Base-by-base conservation (phyloP, 768 basidiomycete species). In the Crassisporium funariophilum region DNA sequence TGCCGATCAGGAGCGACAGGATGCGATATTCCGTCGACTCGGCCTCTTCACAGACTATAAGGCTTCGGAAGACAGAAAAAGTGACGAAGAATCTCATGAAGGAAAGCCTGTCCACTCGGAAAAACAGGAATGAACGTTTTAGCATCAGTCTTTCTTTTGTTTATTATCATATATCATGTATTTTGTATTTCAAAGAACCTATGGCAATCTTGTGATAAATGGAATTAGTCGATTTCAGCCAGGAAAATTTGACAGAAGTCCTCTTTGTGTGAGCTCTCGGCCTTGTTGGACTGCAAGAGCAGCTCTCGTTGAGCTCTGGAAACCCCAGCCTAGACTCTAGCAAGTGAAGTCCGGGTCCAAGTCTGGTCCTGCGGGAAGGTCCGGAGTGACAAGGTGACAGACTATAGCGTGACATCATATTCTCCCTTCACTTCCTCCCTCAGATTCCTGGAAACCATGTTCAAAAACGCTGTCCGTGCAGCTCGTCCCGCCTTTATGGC, bases 11-110 rank as follows among this genome's bases (percentile, higher is more conserved):
- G 62, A 61, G 23, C 69, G 74, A 12, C 70, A 75, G 46, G 60
- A 66, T 33, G 68, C 58, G 15, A 86, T 89, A 49, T 75, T 81
- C 56, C 72, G 73, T 51, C 78, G 81, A 24, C 81, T 91, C 49
- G 87, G 87, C 4, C 74, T 91, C 21, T 37, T 59, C 5, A 59
- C 65, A 21, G 56, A 58, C 39, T 16, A 21, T n/a, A 38, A 51
- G 17, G 47, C 34, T 21, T 21, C 35, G 8, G 44, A 50, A 4
- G 46, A 54, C 19, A 54, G 52, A 31, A 61, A 56, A 49, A 53
- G 50, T 16, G 59, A 60, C 19, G 57, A 61, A 35, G 58, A 60
- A 29, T 59, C 24, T 13, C 16, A 21, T 17, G 24, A n/a, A n/a
- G n/a, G n/a, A n/a, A n/a, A n/a, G n/a, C n/a, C n/a, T n/a, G n/a